Conservation (phyloP, 2,329 filamentous ascomycete species). For the Fusarium transvaalense region DNA sequence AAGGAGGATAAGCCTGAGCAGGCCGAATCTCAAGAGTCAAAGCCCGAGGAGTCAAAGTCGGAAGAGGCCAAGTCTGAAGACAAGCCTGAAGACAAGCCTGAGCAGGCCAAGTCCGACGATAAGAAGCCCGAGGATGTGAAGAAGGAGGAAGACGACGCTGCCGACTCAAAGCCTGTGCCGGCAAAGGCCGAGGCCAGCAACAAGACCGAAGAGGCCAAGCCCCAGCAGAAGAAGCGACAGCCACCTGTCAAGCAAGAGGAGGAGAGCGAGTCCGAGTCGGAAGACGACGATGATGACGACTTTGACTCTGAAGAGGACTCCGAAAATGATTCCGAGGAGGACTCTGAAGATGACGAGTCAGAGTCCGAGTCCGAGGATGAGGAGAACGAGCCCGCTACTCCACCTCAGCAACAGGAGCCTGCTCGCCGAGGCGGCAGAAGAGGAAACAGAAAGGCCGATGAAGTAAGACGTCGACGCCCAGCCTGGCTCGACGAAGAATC, state of each 20-base stretch:
- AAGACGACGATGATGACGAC: conserved; percentile 34
- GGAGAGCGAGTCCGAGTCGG: conserved; percentile 33
- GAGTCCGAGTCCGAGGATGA: conserved; percentile 44
- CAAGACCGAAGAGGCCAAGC: conserved; percentile 24
- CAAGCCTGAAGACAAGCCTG: conserved; percentile 20
- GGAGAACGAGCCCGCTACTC: conserved; percentile 45
- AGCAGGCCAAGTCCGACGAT: conserved; percentile 16
- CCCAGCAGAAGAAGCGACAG: conserved; percentile 14
- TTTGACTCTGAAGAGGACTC: conserved; percentile 39
- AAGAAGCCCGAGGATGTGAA: conserved; percentile 28
- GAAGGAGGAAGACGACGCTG: conserved; percentile 11
- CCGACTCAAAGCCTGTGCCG: conserved; percentile 21
- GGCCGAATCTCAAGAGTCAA: conserved; percentile 10
- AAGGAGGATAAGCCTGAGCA: conserved; percentile 28
- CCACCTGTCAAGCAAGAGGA: conserved; percentile 33
- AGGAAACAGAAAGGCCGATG: conserved; percentile 24
- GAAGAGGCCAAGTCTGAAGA: conserved; percentile 1
- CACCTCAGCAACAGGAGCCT: conserved; percentile 36
- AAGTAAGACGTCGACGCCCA: conserved; percentile 34
- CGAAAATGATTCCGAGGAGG: conserved; percentile 35
- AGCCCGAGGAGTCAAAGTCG: conserved; percentile 2
- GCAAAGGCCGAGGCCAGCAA: conserved; percentile 12
- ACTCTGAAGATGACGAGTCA: conserved; percentile 36
- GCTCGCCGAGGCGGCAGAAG: conserved; percentile 12
- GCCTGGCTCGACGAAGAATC: conserved; percentile 46